Evolutionary conservation across 176 grass and related monocot species (phyloP).

Genomic region (Elymus sibiricus): DNA sequence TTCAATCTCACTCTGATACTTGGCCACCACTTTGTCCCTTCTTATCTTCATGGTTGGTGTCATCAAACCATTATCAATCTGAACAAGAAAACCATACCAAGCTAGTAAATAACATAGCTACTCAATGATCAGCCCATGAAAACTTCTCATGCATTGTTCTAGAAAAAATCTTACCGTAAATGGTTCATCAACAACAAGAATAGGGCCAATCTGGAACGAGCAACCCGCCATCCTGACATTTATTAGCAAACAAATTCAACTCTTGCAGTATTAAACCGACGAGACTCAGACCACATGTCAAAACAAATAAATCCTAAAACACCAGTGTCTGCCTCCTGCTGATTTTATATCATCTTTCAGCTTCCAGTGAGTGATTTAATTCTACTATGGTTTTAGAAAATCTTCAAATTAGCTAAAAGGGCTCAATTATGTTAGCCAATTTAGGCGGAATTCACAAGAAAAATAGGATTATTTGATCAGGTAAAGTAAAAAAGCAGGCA

Average conservation of each 20-base stretch:
- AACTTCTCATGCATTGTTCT: slow-evolving; percentile 48
- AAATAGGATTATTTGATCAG: too few species aligned
- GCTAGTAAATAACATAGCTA: neutral
- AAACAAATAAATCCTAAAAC: neutral
- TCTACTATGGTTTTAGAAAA: neutral
- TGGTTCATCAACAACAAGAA: slow-evolving; percentile 66
- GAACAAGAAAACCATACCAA: neutral
- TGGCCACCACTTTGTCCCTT: slow-evolving; percentile 59
- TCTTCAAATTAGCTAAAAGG: neutral
- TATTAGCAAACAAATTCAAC: neutral
- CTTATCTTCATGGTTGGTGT: slow-evolving; percentile 89
- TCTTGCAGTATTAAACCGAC: neutral
- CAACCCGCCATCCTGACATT: slow-evolving; percentile 53
- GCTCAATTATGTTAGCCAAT: neutral
- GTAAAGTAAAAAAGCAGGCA: neutral
- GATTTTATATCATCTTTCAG: neutral
- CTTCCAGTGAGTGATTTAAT: neutral
- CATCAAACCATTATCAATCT: slow-evolving; percentile 89
- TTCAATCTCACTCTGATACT: slow-evolving; percentile 57
- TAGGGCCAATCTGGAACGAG: slow-evolving; percentile 72
- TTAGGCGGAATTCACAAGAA: neutral
- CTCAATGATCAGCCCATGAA: neutral
- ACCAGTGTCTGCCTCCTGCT: neutral
- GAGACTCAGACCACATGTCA: neutral
- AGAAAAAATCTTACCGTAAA: slow-evolving; percentile 48